Evolutionary conservation across 1,139 yeast species (phyloP), one percentile per base, ranked within the genome.

Genomic region (Geotrichum aggregatum): DNA sequence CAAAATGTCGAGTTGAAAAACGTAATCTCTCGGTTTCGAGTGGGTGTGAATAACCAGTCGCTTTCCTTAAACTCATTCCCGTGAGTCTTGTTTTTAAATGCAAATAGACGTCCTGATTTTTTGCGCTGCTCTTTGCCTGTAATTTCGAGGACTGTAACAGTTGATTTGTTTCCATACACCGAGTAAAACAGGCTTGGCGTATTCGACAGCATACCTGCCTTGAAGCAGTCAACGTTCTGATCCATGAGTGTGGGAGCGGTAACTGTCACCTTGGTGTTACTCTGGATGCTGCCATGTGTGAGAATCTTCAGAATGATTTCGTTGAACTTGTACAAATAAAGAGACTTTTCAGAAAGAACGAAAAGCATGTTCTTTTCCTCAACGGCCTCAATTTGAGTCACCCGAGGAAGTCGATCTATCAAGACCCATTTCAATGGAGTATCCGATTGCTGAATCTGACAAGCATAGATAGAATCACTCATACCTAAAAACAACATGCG

Each of bases 1-100:
- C 53, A 54, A 30, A 54, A 54, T 5, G 43, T 50, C 11, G 50
- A 38, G 21, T 50, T 52, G 46, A 54, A 54, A 35, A 54, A 44
- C 6, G 52, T 47, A 22, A 54, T 43, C n/a, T 34, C 52, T 3
- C 39, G 45, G 30, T 47, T 51, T 13, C 53, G 50, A 6, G 52
- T 44, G 3, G 56, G 56, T 4, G 52, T 44, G 28, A 54, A 54
- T 13, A 53, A 44, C 39, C 44, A 36, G 26, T 47, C 48, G 10
- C 41, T 22, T 13, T 47, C 50, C 33, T 52, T 52, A 24, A 44
- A 45, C 13, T 30, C 46, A 11, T 44, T 41, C 3, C 44, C 47
- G 16, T 42, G 47, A n/a, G 47, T 21, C 18, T 44, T 45, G 38
- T 16, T 42, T 11, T 28, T 33, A 36, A 43, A 50, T 21, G 31